Evolutionary conservation across 1,139 yeast species (phyloP).

Genomic region (Yamadazyma atlantica): DNA sequence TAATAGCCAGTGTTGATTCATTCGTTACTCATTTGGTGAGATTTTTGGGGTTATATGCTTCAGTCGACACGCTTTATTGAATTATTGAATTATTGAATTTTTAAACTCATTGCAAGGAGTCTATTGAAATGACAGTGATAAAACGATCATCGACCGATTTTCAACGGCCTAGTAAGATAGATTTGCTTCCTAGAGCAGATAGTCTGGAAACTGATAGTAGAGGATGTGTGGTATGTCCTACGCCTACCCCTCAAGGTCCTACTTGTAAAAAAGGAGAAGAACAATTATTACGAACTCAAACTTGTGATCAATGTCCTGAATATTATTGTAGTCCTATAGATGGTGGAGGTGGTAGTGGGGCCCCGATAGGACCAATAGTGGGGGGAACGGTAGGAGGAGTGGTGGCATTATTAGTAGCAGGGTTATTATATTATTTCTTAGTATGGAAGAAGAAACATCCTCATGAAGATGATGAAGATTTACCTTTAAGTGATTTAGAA

Average conservation of each 20-base stretch:
- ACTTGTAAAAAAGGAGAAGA: slow-evolving; percentile 51
- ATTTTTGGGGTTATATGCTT: too few relatives aligned
- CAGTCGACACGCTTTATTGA: background rate
- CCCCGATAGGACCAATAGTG: slow-evolving; percentile 55
- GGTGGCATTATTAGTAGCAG: slow-evolving; percentile 31
- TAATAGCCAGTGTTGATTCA: too few relatives aligned
- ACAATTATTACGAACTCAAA: slow-evolving; percentile 51
- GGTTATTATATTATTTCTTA: slow-evolving; percentile 34
- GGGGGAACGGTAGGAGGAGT: slow-evolving; percentile 65
- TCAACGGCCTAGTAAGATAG: background rate
- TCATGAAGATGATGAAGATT: slow-evolving; percentile 27
- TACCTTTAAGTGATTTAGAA: slow-evolving; percentile 20
- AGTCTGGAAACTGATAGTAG: slow-evolving; percentile 4
- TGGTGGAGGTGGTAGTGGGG: slow-evolving; percentile 12
- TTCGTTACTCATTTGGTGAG: too few relatives aligned
- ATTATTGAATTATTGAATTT: too few relatives aligned
- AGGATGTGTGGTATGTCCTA: slow-evolving; percentile 54
- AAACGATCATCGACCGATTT: background rate
- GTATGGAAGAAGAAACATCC: slow-evolving; percentile 28
- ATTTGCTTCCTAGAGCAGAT: slow-evolving; percentile 2
- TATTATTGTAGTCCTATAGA: slow-evolving; percentile 45
- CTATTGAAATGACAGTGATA: slow-evolving; percentile 2
- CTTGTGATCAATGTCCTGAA: slow-evolving; percentile 58
- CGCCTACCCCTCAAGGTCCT: slow-evolving; percentile 46
- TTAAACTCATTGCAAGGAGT: too few relatives aligned